Conservation (phyloP, 2,329 filamentous ascomycete genomes). For the Helicocarpus griseus region DNA sequence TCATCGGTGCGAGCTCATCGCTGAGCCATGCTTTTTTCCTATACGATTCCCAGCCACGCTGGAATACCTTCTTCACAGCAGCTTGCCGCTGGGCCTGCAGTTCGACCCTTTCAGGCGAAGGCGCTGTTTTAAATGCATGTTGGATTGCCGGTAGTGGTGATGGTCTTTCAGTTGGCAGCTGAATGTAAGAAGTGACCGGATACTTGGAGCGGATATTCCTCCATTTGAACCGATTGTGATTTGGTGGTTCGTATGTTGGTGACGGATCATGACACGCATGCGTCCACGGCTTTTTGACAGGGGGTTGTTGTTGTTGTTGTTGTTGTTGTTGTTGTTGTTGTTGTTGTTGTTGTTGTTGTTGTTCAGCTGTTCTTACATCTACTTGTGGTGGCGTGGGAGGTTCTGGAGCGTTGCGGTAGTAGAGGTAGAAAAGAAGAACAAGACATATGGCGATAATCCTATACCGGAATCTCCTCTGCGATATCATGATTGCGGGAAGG, state of each 20-base stretch:
- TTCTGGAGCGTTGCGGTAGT: not conserved
- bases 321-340: too few species aligned
- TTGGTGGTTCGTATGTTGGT: not conserved
- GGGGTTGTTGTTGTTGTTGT: too few species aligned
- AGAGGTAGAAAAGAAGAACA: not conserved
- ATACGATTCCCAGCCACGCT: not conserved
- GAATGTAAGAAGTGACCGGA: not conserved
- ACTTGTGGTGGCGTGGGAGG: not conserved
- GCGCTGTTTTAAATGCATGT: not conserved
- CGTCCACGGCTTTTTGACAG: not conserved
- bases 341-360: too few species aligned
- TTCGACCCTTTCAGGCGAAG: not conserved
- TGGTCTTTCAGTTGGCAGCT: not conserved
- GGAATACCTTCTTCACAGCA: constrained; percentile 1
- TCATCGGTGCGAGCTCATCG: not conserved
- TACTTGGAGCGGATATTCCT: not conserved
- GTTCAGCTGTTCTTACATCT: not conserved
- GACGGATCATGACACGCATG: not conserved
- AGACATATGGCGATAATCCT: not conserved
- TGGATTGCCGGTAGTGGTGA: not conserved
- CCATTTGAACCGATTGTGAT: constrained; percentile 2
- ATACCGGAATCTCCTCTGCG: not conserved
- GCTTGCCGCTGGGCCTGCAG: not conserved
- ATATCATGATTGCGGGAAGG: not conserved
- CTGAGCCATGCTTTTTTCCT: not conserved